Evolutionary conservation across 257 asterid species (phyloP).

Genomic region (Knoxia roxburghii): DNA sequence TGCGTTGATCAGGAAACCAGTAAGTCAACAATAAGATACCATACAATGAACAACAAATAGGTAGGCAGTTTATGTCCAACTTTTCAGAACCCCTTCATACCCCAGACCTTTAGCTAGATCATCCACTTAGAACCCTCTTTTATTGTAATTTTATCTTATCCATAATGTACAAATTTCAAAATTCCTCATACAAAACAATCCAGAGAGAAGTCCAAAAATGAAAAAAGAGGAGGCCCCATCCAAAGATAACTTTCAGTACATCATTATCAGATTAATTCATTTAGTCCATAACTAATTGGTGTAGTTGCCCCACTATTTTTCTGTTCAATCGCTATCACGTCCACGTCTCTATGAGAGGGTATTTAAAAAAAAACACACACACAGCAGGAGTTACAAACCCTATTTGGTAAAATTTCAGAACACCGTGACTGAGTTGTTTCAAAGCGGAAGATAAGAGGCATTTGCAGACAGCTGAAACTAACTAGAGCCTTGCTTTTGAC

Average conservation of each 20-base stretch:
- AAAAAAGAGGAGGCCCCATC: no score
- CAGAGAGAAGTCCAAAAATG: neutral
- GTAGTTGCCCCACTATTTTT: no score
- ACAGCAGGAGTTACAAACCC: no score
- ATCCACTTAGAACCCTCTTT: neutral
- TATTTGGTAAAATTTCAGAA: no score
- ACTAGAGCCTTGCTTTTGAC: neutral
- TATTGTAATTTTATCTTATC: neutral
- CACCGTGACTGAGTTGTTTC: no score
- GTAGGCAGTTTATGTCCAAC: neutral
- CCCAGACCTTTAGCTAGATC: conserved; percentile 1
- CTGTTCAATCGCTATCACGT: neutral
- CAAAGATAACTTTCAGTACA: neutral
- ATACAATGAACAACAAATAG: neutral
- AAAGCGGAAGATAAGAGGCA: neutral
- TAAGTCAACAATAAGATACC: conserved; percentile 8
- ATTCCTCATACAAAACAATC: neutral
- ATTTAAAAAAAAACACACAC: no score
- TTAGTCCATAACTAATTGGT: neutral
- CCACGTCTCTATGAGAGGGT: no score
- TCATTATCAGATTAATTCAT: neutral
- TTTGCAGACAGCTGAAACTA: neutral
- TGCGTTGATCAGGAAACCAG: conserved; percentile 19
- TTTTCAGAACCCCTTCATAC: neutral
- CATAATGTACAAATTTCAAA: neutral